Evolutionary conservation across 331 rosid genomes (phyloP), one percentile per base, ranked within the genome.

Genomic region (Cucumis variabilis): DNA sequence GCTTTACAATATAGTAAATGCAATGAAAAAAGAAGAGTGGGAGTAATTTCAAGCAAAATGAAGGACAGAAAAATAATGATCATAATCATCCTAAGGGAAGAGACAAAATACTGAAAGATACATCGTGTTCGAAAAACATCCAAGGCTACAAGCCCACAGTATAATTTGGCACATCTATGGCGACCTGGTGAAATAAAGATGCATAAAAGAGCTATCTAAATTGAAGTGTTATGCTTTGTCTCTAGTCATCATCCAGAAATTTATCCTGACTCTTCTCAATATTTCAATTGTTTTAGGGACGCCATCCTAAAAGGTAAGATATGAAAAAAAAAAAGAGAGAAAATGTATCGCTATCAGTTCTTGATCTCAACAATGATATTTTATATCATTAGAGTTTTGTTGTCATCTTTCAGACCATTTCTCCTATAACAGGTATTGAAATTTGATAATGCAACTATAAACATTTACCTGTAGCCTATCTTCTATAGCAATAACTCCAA

Each of bases 391-490:
- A n/a, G n/a, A n/a, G n/a, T n/a, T n/a, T n/a, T n/a, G n/a, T n/a
- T n/a, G n/a, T n/a, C n/a, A n/a, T n/a, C n/a, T n/a, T n/a, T n/a
- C n/a, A n/a, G n/a, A n/a, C n/a, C n/a, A n/a, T n/a, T n/a, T n/a
- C n/a, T n/a, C n/a, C n/a, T n/a, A n/a, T n/a, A n/a, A n/a, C n/a
- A n/a, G n/a, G n/a, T n/a, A n/a, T n/a, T n/a, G n/a, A n/a, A n/a
- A n/a, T n/a, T n/a, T n/a, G n/a, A n/a, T n/a, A n/a, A n/a, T n/a
- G n/a, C n/a, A n/a, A n/a, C n/a, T n/a, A n/a, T n/a, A n/a, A n/a
- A n/a, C n/a, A n/a, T n/a, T n/a, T n/a, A 96, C 99, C 98, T 97
- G 99, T 79, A 97, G 92, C 89, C 95, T 98, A 92, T 97, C 99
- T 91, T 97, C 99, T 91, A 97, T 97, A 63, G 99, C 99, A 82